Base-by-base conservation (phyloP, 1,139 yeast genomes). In the Meyerozyma carpophila region DNA sequence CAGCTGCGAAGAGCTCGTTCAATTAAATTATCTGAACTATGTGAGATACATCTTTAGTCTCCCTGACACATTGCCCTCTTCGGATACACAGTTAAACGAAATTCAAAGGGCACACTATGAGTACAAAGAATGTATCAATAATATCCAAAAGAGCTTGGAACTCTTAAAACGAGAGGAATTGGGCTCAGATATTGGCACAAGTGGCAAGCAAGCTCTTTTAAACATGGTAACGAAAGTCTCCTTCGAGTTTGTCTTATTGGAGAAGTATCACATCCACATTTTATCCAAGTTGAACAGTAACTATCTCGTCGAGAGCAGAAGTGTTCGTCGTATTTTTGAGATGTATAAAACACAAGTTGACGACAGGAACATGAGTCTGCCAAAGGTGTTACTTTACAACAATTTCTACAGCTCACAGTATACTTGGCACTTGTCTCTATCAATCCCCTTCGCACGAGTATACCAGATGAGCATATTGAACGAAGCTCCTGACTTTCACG, bases 231-330 rank as follows among this genome's bases (percentile, higher is more conserved):
- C 70, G 4, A 70, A 69, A 47, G 67, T 68, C 6, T 63, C 73
- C 1, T 66, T 67, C 49, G 78, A 73, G 46, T 73, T 57, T 48
- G 59, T 70, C 42, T 55, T 72, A 28, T 56, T 73, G 47, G 78
- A 73, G 43, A 68, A 64, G 46, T 73, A 72, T 50, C 65, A 61
- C 44, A 59, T 72, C 29, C 74, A 72, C 42, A 68, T 71, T 25
- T 49, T 67, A 28, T 52, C 66, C 7, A 71, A 71, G 48, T 54
- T 70, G 37, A 59, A 62, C 48, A 57, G 60, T 44, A 68, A 70
- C 47, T 62, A 63, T 9, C 48, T 71, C 20, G 52, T 71, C 24
- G 71, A 65, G 39, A 47, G 53, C 28, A 48, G 64, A 29, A 43
- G 59, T 6, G 52, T 65, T 7, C 47, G 48, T 8, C 44, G 44